A percentile compares a stretch with the other conserved stretches of the same genome.
phyloP scores from a whole-genome alignment of 805 yeast species.

The Peterozyma xylosa region DNA sequence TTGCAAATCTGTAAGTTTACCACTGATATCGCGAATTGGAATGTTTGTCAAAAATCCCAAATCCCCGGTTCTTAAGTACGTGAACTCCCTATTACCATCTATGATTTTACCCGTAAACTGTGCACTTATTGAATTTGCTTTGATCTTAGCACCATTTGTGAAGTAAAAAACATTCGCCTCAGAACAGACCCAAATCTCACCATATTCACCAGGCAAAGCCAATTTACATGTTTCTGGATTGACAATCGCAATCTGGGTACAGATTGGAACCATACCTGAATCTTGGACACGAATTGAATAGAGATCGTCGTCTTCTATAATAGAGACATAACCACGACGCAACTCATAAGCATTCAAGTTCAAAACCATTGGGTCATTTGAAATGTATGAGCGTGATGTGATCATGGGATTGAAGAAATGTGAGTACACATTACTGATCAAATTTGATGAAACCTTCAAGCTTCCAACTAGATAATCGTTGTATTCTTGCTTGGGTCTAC shows the following conservation, averaged over 20 bases:
- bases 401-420: slow-evolving; percentile 79
- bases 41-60: slow-evolving; percentile 85
- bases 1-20: slow-evolving; percentile 42
- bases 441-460: slow-evolving; percentile 57
- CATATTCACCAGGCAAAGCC: slow-evolving; percentile 86
- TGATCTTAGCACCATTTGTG: slow-evolving; percentile 32
- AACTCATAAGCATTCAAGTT: slow-evolving; percentile 83
- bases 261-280: slow-evolving; percentile 92
- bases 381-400: slow-evolving; percentile 78
- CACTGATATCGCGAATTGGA: slow-evolving; percentile 22
- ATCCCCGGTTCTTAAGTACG: slow-evolving; percentile 86
- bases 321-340: slow-evolving; percentile 80
- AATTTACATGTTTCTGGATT: slow-evolving; percentile 82
- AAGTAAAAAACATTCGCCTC: slow-evolving; percentile 71
- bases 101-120: slow-evolving; percentile 60
- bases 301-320: slow-evolving; percentile 66
- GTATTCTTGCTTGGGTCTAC: slow-evolving; percentile 57
- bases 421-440: slow-evolving; percentile 71
- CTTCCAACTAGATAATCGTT: slow-evolving; percentile 32
- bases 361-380: slow-evolving; percentile 80
- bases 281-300: slow-evolving; percentile 78
- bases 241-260: slow-evolving; percentile 89
- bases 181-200: slow-evolving; percentile 95
- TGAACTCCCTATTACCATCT: slow-evolving; percentile 54
- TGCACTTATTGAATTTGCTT: slow-evolving; percentile 22